Conservation (phyloP, 208 protist genomes). For the Endotrypanum monterogeii region DNA sequence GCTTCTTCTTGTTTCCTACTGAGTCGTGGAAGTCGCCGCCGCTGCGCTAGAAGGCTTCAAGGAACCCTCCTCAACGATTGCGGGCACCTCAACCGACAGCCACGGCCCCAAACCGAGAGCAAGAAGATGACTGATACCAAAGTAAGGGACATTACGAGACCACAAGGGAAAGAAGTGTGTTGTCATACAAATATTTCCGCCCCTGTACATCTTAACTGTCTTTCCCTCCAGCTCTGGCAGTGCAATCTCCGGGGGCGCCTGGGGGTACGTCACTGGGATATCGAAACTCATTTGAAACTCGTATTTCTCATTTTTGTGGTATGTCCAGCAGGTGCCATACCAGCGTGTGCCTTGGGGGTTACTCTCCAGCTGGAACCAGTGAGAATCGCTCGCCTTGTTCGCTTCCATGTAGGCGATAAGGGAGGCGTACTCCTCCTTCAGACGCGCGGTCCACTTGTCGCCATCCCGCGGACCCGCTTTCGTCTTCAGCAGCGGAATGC, state of each 20-base stretch:
- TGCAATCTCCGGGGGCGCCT: conserved; percentile 94
- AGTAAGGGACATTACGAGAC: conserved; percentile 96
- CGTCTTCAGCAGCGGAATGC: conserved; percentile 95
- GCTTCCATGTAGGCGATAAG: conserved; percentile 96
- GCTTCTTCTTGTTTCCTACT: not conserved
- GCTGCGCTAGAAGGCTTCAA: conserved; percentile 56
- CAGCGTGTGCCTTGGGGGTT: conserved; percentile 95
- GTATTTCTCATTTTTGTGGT: conserved; percentile 96
- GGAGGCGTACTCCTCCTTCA: conserved; percentile 98
- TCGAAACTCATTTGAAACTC: conserved; percentile 98
- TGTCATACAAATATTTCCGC: conserved; percentile 98
- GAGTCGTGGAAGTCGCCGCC: not conserved
- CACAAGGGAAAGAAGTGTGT: conserved; percentile 98
- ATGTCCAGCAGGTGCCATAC: conserved; percentile 97
- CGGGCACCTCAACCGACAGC: conserved; percentile 97
- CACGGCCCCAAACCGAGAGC: conserved; percentile 96
- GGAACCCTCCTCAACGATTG: conserved; percentile 92
- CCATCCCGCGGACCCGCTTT: conserved; percentile 95
- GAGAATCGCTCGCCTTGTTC: conserved; percentile 95
- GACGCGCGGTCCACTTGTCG: conserved; percentile 93
- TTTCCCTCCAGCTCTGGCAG: conserved; percentile 97
- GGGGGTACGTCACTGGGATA: conserved; percentile 97
- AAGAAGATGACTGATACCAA: conserved; percentile 97
- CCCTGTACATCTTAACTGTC: conserved; percentile 99
- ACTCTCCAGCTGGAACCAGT: conserved; percentile 97